Evolutionary conservation across 129 eudicot genomes (phyloP).

Genomic region (Chrysanthemum lavandulifolium): DNA sequence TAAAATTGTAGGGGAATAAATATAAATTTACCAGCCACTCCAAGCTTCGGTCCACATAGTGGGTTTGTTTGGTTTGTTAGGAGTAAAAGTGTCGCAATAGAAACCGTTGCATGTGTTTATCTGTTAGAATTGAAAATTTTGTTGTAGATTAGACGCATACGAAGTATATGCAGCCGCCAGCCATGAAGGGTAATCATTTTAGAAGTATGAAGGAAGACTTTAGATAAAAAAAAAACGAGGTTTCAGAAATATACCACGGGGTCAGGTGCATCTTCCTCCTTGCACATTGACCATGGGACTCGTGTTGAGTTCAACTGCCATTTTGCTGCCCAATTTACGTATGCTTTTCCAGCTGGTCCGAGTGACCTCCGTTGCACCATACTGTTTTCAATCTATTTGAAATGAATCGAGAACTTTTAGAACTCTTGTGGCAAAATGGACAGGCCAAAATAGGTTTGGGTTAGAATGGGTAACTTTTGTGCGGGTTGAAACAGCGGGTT

Average conservation of each 20-base stretch:
- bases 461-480: not conserved
- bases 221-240: not conserved
- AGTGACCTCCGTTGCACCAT: slow-evolving; percentile 55
- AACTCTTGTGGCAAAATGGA: not conserved
- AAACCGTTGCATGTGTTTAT: slow-evolving; percentile 95
- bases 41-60: slow-evolving; percentile 95
- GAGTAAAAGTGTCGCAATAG: slow-evolving; percentile 73
- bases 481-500: no score
- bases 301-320: slow-evolving; percentile 86
- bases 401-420: not conserved
- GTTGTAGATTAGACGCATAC: not conserved
- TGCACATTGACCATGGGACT: slow-evolving; percentile 98
- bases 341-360: slow-evolving; percentile 70
- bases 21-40: slow-evolving; percentile 79
- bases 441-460: not conserved
- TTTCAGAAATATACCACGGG: slow-evolving; percentile 53
- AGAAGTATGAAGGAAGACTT: no score
- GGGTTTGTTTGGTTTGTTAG: slow-evolving; percentile 91
- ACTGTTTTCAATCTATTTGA: slow-evolving; percentile 82
- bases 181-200: no score
- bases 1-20: not conserved
- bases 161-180: not conserved
- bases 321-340: slow-evolving; percentile 88
- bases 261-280: slow-evolving; percentile 89
- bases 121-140: slow-evolving; percentile 35